These are phyloP conservation scores for Coemansia reversa DNA, from an alignment of 192 early-diverging fungal species.

Conservation along the genomic window DNA sequence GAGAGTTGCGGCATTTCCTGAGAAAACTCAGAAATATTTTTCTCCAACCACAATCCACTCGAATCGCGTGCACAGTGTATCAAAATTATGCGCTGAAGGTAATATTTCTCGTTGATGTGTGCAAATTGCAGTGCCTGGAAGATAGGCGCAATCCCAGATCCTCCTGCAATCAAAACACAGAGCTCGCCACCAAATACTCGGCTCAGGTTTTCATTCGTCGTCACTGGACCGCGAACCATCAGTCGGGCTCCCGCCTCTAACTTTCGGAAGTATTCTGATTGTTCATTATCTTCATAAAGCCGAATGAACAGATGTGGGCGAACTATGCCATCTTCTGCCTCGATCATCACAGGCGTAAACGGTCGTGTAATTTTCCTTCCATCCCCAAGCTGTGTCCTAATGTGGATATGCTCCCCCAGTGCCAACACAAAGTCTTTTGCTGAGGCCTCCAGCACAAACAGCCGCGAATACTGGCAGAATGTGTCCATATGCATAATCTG, in stretches of 20 bases:
- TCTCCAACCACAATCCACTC: constrained; percentile 19
- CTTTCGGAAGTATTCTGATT: constrained; percentile 11
- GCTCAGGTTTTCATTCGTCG: constrained; percentile 24
- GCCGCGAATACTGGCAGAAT: constrained; percentile 5
- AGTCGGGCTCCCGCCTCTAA: constrained; percentile 3
- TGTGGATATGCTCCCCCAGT: constrained; percentile 40
- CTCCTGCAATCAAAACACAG: constrained; percentile 31
- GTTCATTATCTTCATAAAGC: constrained; percentile 17
- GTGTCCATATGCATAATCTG: constrained; percentile 14
- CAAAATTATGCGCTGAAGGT: constrained; percentile 13
- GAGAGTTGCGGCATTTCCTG: constrained; percentile 15
- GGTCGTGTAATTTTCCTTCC: constrained; percentile 14
- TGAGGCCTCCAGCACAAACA: constrained; percentile 42
- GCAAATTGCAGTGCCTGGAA: constrained; percentile 45
- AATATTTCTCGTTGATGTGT: constrained; percentile 19
- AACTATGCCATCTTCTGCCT: constrained; percentile 23
- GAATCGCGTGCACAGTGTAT: constrained; percentile 29
- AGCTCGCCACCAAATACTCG: not conserved
- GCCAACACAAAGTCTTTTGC: constrained; percentile 22
- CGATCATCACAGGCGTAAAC: constrained; percentile 43
- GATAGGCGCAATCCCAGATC: constrained; percentile 44
- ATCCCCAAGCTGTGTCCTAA: constrained; percentile 6
- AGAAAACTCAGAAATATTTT: constrained; percentile 2
- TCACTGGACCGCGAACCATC: constrained; percentile 25
- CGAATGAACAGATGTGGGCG: constrained; percentile 40